Percentiles rank a stretch among this genome's conserved stretches.
These are phyloP conservation scores for Syzygium syzygioides DNA, from an alignment of 441 rosid genomes.

Conservation along the genomic window DNA sequence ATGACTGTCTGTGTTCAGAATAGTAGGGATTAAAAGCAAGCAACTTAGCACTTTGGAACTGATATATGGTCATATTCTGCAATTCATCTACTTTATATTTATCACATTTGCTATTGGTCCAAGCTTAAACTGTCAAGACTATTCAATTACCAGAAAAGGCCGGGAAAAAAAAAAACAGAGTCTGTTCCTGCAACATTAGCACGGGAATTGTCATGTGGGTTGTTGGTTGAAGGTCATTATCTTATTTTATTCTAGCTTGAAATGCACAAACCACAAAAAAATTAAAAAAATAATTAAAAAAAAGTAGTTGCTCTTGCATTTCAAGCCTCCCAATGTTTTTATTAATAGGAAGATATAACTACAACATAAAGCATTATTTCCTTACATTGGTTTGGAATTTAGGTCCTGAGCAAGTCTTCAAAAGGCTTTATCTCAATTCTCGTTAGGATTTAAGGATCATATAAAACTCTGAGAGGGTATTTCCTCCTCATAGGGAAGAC, in stretches of 20 bases:
- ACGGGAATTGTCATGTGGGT: background rate
- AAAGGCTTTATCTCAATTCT: fast-evolving
- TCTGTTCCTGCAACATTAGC: background rate
- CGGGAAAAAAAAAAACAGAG: too few relatives aligned
- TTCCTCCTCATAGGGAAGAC: too few relatives aligned
- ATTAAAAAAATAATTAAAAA: too few relatives aligned
- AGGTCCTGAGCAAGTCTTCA: too few relatives aligned
- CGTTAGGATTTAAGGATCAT: too few relatives aligned
- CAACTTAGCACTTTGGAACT: background rate
- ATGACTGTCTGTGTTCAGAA: background rate
- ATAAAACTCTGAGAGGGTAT: too few relatives aligned
- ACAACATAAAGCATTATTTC: background rate
- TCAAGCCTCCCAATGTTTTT: background rate
- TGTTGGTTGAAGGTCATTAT: background rate
- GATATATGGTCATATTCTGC: background rate
- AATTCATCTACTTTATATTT: background rate
- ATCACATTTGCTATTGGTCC: background rate
- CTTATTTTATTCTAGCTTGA: background rate
- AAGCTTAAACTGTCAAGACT: background rate
- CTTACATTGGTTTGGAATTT: background rate
- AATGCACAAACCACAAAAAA: background rate
- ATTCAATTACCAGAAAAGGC: background rate
- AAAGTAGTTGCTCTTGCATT: background rate
- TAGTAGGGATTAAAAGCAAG: background rate
- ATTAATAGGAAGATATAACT: background rate